Percentiles rank a stretch among this genome's conserved stretches.
Conservation (phyloP, 176 grass and related monocot species). For the Dactylis glomerata region DNA sequence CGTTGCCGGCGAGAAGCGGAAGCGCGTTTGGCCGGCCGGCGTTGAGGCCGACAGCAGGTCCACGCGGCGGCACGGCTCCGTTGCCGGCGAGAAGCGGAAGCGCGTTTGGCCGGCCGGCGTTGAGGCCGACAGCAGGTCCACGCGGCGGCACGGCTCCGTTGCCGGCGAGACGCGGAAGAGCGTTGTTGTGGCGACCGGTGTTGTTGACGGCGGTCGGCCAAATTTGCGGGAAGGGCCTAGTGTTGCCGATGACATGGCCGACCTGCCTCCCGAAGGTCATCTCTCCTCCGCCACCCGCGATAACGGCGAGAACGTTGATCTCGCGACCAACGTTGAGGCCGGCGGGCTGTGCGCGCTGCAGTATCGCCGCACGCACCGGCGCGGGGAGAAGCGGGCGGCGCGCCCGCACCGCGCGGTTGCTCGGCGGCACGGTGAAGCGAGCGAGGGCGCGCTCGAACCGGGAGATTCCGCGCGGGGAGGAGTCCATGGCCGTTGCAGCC, state of each 20-base stretch:
- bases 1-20: too few relatives aligned
- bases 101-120: not conserved
- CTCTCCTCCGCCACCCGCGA: not conserved
- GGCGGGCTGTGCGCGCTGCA: too few relatives aligned
- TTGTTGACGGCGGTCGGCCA: too few relatives aligned
- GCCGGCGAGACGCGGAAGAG: not conserved
- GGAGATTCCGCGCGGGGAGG: not conserved
- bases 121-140: too few relatives aligned
- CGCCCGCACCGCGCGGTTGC: not conserved
- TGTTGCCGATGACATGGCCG: not conserved
- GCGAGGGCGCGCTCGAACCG: not conserved
- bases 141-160: not conserved
- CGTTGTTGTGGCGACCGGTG: not conserved
- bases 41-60: too few relatives aligned
- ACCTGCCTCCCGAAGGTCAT: not conserved
- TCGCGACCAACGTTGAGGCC: too few relatives aligned
- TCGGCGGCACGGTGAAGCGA: not conserved
- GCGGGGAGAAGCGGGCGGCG: not conserved
- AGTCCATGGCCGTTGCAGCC: too few relatives aligned
- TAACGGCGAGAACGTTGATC: too few relatives aligned
- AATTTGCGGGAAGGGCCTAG: not conserved
- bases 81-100: not conserved
- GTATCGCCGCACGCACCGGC: not conserved
- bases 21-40: too few relatives aligned
- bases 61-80: too few relatives aligned